Base-by-base conservation (phyloP, 768 basidiomycete species). In the Neoboletus brunneissimus region DNA sequence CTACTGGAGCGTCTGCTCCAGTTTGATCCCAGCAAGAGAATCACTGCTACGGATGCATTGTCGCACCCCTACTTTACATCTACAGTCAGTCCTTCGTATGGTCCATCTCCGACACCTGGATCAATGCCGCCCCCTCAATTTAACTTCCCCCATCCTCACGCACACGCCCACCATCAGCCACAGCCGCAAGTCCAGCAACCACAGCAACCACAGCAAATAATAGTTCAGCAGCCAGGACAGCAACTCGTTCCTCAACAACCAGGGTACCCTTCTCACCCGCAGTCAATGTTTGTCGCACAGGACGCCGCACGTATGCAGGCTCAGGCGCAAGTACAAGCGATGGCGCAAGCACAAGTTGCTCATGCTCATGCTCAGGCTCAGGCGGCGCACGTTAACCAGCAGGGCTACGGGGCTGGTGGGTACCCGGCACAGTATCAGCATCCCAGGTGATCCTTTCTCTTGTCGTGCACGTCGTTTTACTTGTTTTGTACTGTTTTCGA, bases 1-100 rank as follows among this genome's bases (percentile, higher is more conserved):
- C 82, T 98, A 2, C 86, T 99, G 43, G 97, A 98, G 72, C 86
- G 88, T 47, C 84, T 98, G 43, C 83, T 99, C 46, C 94, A 98
- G 67, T 99, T 98, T 67, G 97, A 98, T 67, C 97, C 97, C 2
- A 80, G 87, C 29, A 89, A 93, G 64, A 88, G 97, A 52, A 85
- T 95, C 45, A 90, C 93, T 13, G 96, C 96, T 25, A 86, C 87
- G 11, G 91, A 98, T 44, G 94, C 96, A 0, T 82, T 98, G 54
- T 84, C 81, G 9, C 97, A 99, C 65, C 91, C 93, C 0, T 98
- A 98, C 73, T 97, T 98, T 73, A 84, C 86, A 18, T 81, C 79
- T 37, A 75, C 82, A 5, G 68, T 59, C 50, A 71, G 65, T 54
- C 68, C 71, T 55, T 47, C 72, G 20, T 70, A 73, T 53, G 67